These are phyloP conservation scores for Xylariaceae sp. DNA, from an alignment of 2,329 filamentous ascomycete genomes.

Conservation along the genomic window DNA sequence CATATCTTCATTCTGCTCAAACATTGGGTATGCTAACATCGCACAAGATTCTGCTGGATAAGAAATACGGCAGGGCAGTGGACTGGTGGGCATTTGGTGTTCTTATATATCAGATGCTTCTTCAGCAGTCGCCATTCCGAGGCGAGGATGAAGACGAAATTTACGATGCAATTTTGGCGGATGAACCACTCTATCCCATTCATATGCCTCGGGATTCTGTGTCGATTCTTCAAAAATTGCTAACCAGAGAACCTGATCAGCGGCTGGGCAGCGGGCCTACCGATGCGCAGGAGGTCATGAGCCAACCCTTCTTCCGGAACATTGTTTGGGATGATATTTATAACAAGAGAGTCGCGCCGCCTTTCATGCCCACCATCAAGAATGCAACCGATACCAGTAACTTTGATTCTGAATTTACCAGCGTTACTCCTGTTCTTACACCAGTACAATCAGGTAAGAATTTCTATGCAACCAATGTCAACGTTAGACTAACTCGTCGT, in stretches of 20 bases:
- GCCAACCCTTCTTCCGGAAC: slow-evolving; percentile 95
- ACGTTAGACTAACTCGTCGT: slow-evolving; percentile 32
- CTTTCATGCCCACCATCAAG: slow-evolving; percentile 88
- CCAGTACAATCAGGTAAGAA: slow-evolving; percentile 94
- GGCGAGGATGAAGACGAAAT: slow-evolving; percentile 99
- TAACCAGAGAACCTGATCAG: slow-evolving; percentile 92
- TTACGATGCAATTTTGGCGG: slow-evolving; percentile 96
- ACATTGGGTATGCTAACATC: slow-evolving; percentile 41
- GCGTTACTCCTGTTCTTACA: slow-evolving; percentile 94
- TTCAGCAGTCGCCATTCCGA: slow-evolving; percentile 98
- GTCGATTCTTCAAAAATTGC: slow-evolving; percentile 94
- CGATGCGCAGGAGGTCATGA: slow-evolving; percentile 98
- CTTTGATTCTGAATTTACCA: slow-evolving; percentile 98
- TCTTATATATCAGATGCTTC: slow-evolving; percentile 98
- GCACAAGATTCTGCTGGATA: slow-evolving; percentile 86
- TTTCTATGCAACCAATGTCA: slow-evolving; percentile 29
- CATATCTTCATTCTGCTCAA: neutral
- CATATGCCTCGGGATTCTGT: slow-evolving; percentile 98
- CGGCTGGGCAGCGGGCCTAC: slow-evolving; percentile 93
- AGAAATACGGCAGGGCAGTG: slow-evolving; percentile 96
- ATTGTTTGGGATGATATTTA: slow-evolving; percentile 99
- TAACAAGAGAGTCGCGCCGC: slow-evolving; percentile 87
- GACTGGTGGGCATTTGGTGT: slow-evolving; percentile 99
- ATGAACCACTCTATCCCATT: slow-evolving; percentile 96
- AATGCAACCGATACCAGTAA: slow-evolving; percentile 98